A percentile compares a stretch with the other conserved stretches of the same genome.
phyloP scores from a whole-genome alignment of 805 yeast genomes.

The Suhomyces canberraensis region DNA sequence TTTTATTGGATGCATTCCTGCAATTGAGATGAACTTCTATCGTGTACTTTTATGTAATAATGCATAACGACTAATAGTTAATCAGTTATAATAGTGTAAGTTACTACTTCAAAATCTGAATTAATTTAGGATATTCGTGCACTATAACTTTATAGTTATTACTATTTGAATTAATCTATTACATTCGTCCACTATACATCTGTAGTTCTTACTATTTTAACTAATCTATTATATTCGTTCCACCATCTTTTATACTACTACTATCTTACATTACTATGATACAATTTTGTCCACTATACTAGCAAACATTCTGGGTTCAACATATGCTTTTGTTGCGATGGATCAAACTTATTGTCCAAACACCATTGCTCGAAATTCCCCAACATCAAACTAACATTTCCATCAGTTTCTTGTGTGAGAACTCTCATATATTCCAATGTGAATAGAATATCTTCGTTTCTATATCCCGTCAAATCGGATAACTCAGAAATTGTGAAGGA shows the following conservation, averaged over 20 bases:
- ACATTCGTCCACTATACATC: no score
- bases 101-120: no score
- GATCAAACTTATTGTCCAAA: constrained; percentile 19
- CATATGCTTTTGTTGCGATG: constrained; percentile 22
- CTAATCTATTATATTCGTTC: no score
- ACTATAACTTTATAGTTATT: no score
- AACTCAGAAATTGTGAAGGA: constrained; percentile 47
- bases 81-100: no score
- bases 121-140: no score
- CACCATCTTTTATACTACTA: constrained; percentile 3
- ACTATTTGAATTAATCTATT: no score
- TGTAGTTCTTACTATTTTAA: no score
- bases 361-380: constrained; percentile 31
- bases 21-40: constrained; percentile 51
- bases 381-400: constrained; percentile 15
- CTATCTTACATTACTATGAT: neutral
- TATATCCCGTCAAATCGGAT: constrained; percentile 57
- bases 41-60: neutral
- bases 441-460: constrained; percentile 58
- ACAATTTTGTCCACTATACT: constrained; percentile 9
- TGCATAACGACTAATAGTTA: neutral
- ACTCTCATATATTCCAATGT: constrained; percentile 55
- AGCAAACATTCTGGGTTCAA: constrained; percentile 30
- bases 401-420: constrained; percentile 10
- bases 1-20: constrained; percentile 69